Evolutionary conservation across 441 rosid genomes (phyloP), one percentile per base, ranked within the genome.

Genomic region (Brassica hybrid): DNA sequence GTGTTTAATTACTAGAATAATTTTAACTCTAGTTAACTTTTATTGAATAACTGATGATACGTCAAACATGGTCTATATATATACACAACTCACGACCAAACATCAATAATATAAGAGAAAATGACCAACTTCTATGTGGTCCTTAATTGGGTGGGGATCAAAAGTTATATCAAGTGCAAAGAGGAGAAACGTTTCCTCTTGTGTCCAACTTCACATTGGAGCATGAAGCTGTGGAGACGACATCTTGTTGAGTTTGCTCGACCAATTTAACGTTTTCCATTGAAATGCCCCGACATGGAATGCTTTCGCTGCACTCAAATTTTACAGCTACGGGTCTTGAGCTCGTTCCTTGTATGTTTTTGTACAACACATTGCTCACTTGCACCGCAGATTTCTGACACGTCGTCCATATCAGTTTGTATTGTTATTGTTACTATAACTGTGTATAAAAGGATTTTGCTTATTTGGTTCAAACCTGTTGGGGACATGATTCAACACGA

Each of bases 321-420:
- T 80, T 86, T 21, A 90, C 82, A 4, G 96, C 96, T 34, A 78
- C 38, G 12, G 91, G 84, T 14, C 88, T 81, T 27, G 93, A 88
- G 80, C 93, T 91, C 12, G 96, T 91, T 48, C 98, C 97, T 77
- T 36, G 83, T 63, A 91, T 90, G 86, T 86, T 87, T 54, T 62
- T 85, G 85, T 90, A 93, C 66, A 83, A 12, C 43, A 93, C 90
- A 73, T 89, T 81, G 84, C 89, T 89, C 41, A 93, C 84, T 85
- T 86, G 83, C 64, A 93, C 98, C 0, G 97, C 97, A 36, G 92
- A 87, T 11, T 62, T 80, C 97, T 93, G 84, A 41, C 69, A 72
- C 61, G 27, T 69, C 17, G 19, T 10, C 13, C 73, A 75, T 32
- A 10, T 68, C 52, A 69, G 2, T 36, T 60, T 21, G 11, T 48